Percentiles rank a stretch among this genome's conserved stretches.
Evolutionary conservation across 345 rosid genomes (phyloP).

Genomic region (Pistacia atlantica): DNA sequence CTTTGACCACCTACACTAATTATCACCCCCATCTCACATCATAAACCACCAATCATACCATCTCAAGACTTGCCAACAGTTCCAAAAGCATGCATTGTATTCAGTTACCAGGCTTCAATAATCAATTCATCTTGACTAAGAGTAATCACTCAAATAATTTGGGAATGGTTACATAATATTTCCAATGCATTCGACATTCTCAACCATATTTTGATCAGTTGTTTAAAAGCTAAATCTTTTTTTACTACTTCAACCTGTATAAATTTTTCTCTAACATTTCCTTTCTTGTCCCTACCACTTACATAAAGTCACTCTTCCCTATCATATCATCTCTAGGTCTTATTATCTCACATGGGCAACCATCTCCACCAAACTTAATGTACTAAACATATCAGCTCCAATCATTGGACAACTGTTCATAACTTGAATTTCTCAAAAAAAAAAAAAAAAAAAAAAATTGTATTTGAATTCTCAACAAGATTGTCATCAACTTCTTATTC

Average conservation of each 20-base stretch:
- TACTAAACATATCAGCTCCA: background rate
- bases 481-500: too few relatives aligned
- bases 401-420: background rate
- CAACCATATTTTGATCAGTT: background rate
- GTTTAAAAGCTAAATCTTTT: background rate
- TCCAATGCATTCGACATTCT: background rate
- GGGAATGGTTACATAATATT: background rate
- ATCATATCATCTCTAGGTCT: background rate
- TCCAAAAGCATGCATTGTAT: background rate
- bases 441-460: too few relatives aligned
- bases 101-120: background rate
- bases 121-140: background rate
- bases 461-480: too few relatives aligned
- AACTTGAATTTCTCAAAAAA: background rate
- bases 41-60: background rate
- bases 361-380: background rate
- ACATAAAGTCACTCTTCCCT: background rate
- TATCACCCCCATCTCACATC: background rate
- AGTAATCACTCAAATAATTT: background rate
- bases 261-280: background rate
- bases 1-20: background rate
- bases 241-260: background rate
- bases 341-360: background rate
- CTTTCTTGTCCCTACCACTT: background rate
- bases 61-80: background rate